Evolutionary conservation across 495 filamentous ascomycete genomes (phyloP), one percentile per base, ranked within the genome.

Genomic region (Sabuloglossum arenarium): DNA sequence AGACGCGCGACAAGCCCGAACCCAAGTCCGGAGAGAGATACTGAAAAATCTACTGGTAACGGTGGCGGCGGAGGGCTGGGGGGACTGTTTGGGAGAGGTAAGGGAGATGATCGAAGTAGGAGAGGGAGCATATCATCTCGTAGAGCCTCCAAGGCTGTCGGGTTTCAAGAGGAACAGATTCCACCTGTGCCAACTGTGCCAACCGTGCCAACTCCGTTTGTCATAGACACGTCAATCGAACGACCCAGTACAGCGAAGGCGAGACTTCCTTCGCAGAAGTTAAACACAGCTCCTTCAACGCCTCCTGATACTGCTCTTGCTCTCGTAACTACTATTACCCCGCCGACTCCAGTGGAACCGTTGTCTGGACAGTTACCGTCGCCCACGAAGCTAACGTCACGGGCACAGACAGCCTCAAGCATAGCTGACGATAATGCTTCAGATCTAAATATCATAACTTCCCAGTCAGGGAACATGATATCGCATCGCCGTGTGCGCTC

Each of bases 381-480:
- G 5, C 47, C 47, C 6, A 11, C 23, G 12, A 51, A 51, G 28
- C 28, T 21, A 29, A 2, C 25, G 28, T 29, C 25, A 29, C 47
- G 25, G 25, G 47, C 47, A 51, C 47, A 51, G 16, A 51, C 47
- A 11, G 12, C 5, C 16, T 14, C 47, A 51, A 30, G 1, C 14
- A 12, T 19, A 3, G 1, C 47, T 11, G 24, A 51, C 14, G 47
- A 16, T 16, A 29, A 51, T 27, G 28, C 53, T 11, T 6, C 24
- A 11, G 61, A 60, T 53, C 51, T 51, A 46, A 63, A 61, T 57
- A 57, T 42, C 19, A 49, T 60, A 34, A 52, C 47, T 39, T 64
- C 67, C 57, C 69, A 72, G 27, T 76, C 77, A 56, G 81, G 82
- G 57, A 85, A 80, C 64, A 87, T 85, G 82, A 88, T 85, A 67